Evolutionary conservation across 2,329 filamentous ascomycete genomes (phyloP).

Genomic region (Aciculosporium take): DNA sequence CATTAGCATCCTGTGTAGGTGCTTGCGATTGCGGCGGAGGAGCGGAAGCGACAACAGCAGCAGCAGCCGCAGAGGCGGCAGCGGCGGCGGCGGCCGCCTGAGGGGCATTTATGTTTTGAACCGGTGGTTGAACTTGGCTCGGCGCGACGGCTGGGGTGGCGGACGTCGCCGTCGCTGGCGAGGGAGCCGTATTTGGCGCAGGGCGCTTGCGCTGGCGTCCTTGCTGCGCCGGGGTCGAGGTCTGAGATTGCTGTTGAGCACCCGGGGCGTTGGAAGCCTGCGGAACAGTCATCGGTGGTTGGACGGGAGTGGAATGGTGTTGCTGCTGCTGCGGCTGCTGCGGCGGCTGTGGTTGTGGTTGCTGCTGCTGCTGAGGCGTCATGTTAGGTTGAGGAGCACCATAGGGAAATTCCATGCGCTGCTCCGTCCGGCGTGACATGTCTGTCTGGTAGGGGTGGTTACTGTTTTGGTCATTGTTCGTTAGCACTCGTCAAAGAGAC

Average conservation of each 20-base stretch:
- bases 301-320: slow-evolving; percentile 25
- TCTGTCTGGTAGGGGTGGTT: slow-evolving; percentile 37
- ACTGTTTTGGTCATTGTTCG: slow-evolving; percentile 15
- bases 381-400: slow-evolving; percentile 25
- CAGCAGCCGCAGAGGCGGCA: background rate
- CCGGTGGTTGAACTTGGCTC: slow-evolving; percentile 19
- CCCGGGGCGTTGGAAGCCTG: slow-evolving; percentile 18
- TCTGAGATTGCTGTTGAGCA: slow-evolving; percentile 23
- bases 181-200: slow-evolving; percentile 23
- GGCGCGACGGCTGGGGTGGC: slow-evolving; percentile 19
- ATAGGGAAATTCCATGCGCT: slow-evolving; percentile 28
- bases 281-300: slow-evolving; percentile 31
- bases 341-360: slow-evolving; percentile 13
- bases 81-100: slow-evolving; percentile 11
- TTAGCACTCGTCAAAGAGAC: slow-evolving; percentile 12
- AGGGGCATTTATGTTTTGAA: slow-evolving; percentile 16
- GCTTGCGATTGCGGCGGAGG: slow-evolving; percentile 15
- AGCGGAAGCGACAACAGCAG: slow-evolving; percentile 3
- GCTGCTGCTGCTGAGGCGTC: slow-evolving; percentile 18
- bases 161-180: slow-evolving; percentile 21
- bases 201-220: slow-evolving; percentile 28
- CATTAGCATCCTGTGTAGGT: slow-evolving; percentile 17
- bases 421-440: slow-evolving; percentile 31
- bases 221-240: slow-evolving; percentile 23
- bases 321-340: slow-evolving; percentile 16